Evolutionary conservation across 805 yeast genomes (phyloP), one percentile per base, ranked within the genome.

Genomic region (Yarrowia keelungensis): DNA sequence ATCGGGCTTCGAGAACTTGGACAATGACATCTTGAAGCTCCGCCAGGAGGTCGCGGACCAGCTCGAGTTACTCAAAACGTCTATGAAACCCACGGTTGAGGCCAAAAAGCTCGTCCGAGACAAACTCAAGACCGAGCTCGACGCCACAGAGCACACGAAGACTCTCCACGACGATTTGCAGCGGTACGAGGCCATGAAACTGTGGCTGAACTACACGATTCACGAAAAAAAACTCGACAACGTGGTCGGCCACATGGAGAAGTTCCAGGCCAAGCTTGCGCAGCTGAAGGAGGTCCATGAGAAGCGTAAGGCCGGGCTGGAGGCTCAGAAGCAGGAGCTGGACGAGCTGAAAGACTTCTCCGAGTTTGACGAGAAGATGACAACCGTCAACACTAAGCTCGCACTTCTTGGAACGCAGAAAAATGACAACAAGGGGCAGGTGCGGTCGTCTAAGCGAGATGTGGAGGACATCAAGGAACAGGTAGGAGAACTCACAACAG

Each of bases 1-100:
- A 43, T 87, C 96, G 1, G 82, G 88, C 73, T 83, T 90, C 61
- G 88, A 87, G 69, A 90, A 88, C 36, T 81, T 87, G 5, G 81
- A 79, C 43, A 78, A 78, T 26, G 79, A 79, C 69, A 76, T 84
- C 66, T 76, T 79, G 14, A 74, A 77, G 19, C 79, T 82, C 65
- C 79, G 78, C 45, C 79, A 81, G 9, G 78, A 78, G 46, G 75
- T 86, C 12, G 76, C 77, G 38, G 77, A 83, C 22, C 81, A 82
- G 62, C 75, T 74, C 1, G 82, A 80, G 49, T 81, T 80, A 38
- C 76, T 82, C 45, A 82, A 81, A 41, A 61, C 66, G 77, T 80
- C 70, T 76, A 81, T 67, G 75, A 80, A 69, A 75, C 80, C 59
- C 74, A 76, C 71, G 80, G 82, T 73, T 76, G 79, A 50, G 61